A percentile compares a stretch with the other conserved stretches of the same genome.
Conservation (phyloP, 768 basidiomycete species). For the Sporobolomyces phaffii region DNA sequence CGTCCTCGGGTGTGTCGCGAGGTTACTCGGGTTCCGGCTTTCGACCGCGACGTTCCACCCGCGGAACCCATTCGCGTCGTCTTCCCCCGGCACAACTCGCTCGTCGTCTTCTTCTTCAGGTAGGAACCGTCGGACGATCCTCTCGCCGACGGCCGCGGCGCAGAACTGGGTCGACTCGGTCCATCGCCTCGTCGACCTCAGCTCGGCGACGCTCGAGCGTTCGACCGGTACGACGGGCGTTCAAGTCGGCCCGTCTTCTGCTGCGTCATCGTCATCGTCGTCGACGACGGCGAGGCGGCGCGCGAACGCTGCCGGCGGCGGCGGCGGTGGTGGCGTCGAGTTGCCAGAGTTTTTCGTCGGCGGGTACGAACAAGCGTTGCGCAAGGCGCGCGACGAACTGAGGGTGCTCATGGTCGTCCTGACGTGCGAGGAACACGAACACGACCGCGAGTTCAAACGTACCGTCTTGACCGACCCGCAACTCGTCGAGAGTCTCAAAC, state of each 20-base stretch:
- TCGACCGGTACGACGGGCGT: conserved; percentile 44
- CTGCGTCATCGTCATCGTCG: neutral
- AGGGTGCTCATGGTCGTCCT: conserved; percentile 74
- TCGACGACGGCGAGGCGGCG: neutral
- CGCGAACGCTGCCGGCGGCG: no score
- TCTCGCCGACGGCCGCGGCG: conserved; percentile 54
- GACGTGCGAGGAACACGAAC: conserved; percentile 84
- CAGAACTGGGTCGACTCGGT: conserved; percentile 73
- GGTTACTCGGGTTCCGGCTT: conserved; percentile 45
- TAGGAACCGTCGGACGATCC: neutral
- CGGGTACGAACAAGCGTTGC: conserved; percentile 72
- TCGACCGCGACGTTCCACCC: conserved; percentile 51
- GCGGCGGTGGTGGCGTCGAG: conserved; percentile 40
- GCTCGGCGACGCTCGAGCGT: conserved; percentile 8
- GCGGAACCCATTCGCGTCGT: conserved; percentile 43
- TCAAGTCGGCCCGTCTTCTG: conserved; percentile 43
- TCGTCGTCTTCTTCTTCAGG: neutral
- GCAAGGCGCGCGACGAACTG: conserved; percentile 62
- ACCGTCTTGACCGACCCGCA: conserved; percentile 67
- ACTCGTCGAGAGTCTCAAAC: conserved; percentile 58
- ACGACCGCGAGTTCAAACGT: conserved; percentile 80
- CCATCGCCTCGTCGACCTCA: conserved; percentile 56
- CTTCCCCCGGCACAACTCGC: neutral
- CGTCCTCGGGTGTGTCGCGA: conserved; percentile 19
- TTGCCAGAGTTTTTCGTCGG: conserved; percentile 77